phyloP scores from a whole-genome alignment of 2,329 filamentous ascomycete species.

The Hirsutella thompsonii region DNA sequence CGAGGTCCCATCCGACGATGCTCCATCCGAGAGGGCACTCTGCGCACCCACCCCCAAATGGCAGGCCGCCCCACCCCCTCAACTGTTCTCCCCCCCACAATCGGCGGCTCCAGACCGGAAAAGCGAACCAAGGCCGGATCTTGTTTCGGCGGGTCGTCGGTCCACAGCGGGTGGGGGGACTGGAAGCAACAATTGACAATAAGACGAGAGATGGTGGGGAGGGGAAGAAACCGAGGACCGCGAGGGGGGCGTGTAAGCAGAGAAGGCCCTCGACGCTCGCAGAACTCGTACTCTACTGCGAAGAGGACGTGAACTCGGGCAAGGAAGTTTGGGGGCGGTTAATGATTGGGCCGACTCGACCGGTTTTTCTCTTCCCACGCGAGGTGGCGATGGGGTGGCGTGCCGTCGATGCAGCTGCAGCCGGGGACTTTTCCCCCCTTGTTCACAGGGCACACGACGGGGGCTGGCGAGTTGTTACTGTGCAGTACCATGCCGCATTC shows the following conservation, averaged over 20 bases:
- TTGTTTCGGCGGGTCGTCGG: not conserved
- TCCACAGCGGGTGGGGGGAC: not conserved
- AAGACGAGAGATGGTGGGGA: too few relatives aligned
- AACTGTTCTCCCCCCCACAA: not conserved
- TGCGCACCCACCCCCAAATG: too few relatives aligned
- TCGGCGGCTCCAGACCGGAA: not conserved
- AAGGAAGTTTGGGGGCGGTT: not conserved
- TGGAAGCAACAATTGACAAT: too few relatives aligned
- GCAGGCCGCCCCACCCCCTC: not conserved
- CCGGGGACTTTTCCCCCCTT: not conserved
- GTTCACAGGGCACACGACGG: too few relatives aligned
- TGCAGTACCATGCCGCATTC: conserved; percentile 2
- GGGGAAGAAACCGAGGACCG: too few relatives aligned
- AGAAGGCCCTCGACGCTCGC: too few relatives aligned
- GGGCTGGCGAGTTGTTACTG: not conserved
- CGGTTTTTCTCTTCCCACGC: not conserved
- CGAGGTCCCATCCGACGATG: too few relatives aligned
- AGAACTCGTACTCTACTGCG: too few relatives aligned
- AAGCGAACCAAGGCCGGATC: not conserved
- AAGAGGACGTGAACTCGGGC: too few relatives aligned
- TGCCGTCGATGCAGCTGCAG: not conserved
- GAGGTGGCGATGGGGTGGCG: not conserved
- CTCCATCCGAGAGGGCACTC: too few relatives aligned
- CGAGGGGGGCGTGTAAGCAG: not conserved
- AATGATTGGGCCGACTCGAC: not conserved